Base-by-base conservation (phyloP, 1,284 basidiomycete genomes). In the Leccinum cinnamomeum region DNA sequence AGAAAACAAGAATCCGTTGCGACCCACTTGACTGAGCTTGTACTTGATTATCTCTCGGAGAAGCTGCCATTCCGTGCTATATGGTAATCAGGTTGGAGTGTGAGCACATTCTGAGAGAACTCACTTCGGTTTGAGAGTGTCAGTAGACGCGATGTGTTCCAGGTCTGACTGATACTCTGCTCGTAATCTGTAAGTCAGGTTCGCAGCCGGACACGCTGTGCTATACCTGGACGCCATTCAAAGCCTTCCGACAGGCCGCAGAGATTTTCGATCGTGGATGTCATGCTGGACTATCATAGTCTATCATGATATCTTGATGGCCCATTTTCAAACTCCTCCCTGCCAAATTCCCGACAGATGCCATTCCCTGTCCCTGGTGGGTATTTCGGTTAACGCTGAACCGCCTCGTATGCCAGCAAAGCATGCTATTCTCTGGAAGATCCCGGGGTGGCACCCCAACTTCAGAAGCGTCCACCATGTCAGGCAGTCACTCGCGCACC, bases 11-110 rank as follows among this genome's bases (percentile, higher is more conserved):
- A 63, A 59, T 16, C 60, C 56, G 62, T 44, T 53, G 54, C 10
- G 23, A 64, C 75, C 35, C 65, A 90, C 91, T 79, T 90, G 77
- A 68, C 81, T 75, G 6, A 93, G 78, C 72, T 87, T 90, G 70
- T 82, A 75, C 71, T 91, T 92, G 70, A 94, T 84, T 61, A 87
- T 84, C 68, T 90, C 82, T 53, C 89, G 84, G 30, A 95, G 80
- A 30, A 82, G 78, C 12, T 81, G 73, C 94, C 94, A 96, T 73
- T 92, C 89, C 68, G 81, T 79, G 69, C 92, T 94, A 77, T 25
- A 57, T 33, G 63, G 64, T 54, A 57, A 61, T 65, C 56, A 66
- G 64, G 57, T 39, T 60, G 62, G 55, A 39, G 18, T n/a, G 28
- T 41, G 41, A 61, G 59, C 5, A 54, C 18, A 57, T 30, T 48